Evolutionary conservation across 2,329 filamentous ascomycete genomes (phyloP), one percentile per base, ranked within the genome.

Genomic region (Fusarium lateritium): DNA sequence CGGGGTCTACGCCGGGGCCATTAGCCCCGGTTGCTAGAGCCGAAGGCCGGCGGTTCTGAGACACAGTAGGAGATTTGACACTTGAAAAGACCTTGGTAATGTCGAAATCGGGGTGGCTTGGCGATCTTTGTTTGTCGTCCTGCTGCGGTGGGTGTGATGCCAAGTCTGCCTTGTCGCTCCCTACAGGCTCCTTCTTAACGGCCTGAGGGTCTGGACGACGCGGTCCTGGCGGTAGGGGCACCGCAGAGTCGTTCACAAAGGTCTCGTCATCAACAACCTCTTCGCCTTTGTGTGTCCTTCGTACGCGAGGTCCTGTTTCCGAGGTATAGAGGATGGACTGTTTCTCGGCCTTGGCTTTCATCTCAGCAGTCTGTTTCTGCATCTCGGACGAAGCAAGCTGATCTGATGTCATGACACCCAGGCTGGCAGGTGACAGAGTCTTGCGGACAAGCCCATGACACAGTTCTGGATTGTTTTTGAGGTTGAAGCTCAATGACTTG

Each of bases 271-370:
- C 94, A 17, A 98, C 86, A 17, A 97, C 80, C 77, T 98, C 96
- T 61, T 98, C 94, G 14, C 96, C 96, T 79, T 98, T 98, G 82
- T 98, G 95, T 3, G 95, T 98, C 71, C 93, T 90, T 73, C 94
- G 88, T 58, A 98, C 91, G 5, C 94, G 89, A 6, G 94, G 94
- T 49, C 88, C 86, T 2, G 79, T 78, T 19, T 92, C 89, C 21
- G 92, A 88, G 15, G 93, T 88, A 62, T 95, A 90, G 34, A 97
- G 86, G 46, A 96, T 94, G 45, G 95, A 92, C 78, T 95, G 92
- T 74, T 94, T 93, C 76, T 96, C 93, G 0, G 90, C 89, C 64
- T 89, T 87, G 51, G 92, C 92, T 78, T 92, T 92, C 85, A 95
- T 90, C 72, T 91, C 89, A 17, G 92, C 92, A 24, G 89, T 91